These are phyloP conservation scores for Benincasa hispida DNA, from an alignment of 306 rosid species.

Conservation along the genomic window DNA sequence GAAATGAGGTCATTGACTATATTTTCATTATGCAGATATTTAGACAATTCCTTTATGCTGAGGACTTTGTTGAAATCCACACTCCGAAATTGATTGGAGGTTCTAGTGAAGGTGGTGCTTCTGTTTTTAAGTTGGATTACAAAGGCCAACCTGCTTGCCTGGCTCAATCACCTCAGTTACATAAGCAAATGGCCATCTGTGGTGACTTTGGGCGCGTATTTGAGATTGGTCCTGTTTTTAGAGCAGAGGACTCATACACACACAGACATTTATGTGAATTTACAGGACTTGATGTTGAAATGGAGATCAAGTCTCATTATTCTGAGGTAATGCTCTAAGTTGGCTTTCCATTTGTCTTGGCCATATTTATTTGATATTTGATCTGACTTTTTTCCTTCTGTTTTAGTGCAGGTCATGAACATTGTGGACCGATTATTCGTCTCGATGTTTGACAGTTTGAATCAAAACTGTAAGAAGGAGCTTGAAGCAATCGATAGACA, in stretches of 20 bases:
- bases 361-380: conserved; percentile 1
- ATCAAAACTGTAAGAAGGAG: conserved; percentile 46
- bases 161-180: conserved; percentile 97
- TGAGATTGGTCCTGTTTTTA: conserved; percentile 77
- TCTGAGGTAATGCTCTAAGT: conserved; percentile 48
- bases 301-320: conserved; percentile 72
- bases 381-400: neutral
- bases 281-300: conserved; percentile 87
- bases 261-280: conserved; percentile 94
- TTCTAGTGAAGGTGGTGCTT: conserved; percentile 95
- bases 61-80: conserved; percentile 58
- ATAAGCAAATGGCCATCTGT: conserved; percentile 90
- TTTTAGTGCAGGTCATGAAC: conserved; percentile 67
- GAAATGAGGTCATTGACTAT: neutral
- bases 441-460: conserved; percentile 59
- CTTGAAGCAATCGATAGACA: conserved; percentile 69
- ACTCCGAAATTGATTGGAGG: conserved; percentile 80
- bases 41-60: conserved; percentile 46
- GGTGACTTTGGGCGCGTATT: conserved; percentile 81
- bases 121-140: conserved; percentile 81
- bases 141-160: conserved; percentile 81
- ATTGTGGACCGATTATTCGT: conserved; percentile 63
- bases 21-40: conserved; percentile 37
- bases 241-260: conserved; percentile 85
- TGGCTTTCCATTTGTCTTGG: neutral